Evolutionary conservation across 2,329 filamentous ascomycete species (phyloP), one percentile per base, ranked within the genome.

Genomic region (Westerdykella ornata): DNA sequence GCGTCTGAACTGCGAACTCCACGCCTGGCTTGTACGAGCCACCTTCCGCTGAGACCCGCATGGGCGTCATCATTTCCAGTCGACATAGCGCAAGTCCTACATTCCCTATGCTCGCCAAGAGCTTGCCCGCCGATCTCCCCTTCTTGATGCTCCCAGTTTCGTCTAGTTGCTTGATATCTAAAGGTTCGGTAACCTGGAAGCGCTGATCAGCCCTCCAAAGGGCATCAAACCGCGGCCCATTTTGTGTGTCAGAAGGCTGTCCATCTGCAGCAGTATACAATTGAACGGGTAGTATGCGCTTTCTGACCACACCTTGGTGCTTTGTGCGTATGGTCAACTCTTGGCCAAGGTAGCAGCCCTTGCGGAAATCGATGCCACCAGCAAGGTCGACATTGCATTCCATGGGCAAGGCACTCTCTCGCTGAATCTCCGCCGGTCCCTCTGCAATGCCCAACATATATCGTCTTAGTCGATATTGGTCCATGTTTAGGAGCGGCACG

Each of bases 321-420:
- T 89, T 84, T 1, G 92, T 98, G 32, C 92, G 83, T 51, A 97
- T 95, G 1, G 92, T 97, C 49, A 98, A 76, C 66, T 98, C 92
- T 68, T 98, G 92, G 0, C 92, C 92, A 6, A 97, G 80, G 66
- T 98, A 98, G 68, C 92, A 98, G 6, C 92, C 92, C 70, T 98
- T 98, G 60, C 81, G 81, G 70, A 92, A 98, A 67, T 96, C 87
- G 51, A 98, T 83, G 18, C 81, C 92, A 36, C 78, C 77, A 75
- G 86, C 86, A 45, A 86, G 70, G 66, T 98, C 92, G 62, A 97
- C 76, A 63, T 96, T 96, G 60, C 76, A 83, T 67, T 97, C 90
- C 65, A 89, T 82, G 1, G 92, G 90, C 41, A 98, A 72, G 1
- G 88, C 81, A 14, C 75, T 70, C 49, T 84, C 84, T 44, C 74